Evolutionary conservation across 1,139 yeast species (phyloP), one percentile per base, ranked within the genome.

Genomic region (Protomyces inouyei): DNA sequence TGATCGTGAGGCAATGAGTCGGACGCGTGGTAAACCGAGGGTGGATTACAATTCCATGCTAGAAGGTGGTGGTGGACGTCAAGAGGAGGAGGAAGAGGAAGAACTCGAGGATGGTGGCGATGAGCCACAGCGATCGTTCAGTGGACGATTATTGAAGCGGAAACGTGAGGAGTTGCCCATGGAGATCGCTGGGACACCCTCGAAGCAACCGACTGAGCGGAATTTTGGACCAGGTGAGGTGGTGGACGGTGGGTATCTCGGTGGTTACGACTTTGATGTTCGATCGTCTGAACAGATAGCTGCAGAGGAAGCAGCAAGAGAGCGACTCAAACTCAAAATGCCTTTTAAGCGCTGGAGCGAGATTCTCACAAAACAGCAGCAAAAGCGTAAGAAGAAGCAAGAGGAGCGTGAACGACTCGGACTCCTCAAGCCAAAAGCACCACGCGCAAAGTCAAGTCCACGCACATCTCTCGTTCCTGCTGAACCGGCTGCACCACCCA

Each of bases 11-110:
- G 14, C 18, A 3, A 16, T 28, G 4, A 73, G 76, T 16, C 72
- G 79, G 16, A 75, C 79, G 1, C 69, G 79, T 3, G 75, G 77
- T 2, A 72, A 70, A 45, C 25, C 48, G 14, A 68, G 74, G n/a
- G 72, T 77, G 46, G 74, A 76, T 63, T 77, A 77, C 55, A 57
- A 60, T 64, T 69, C 70, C 35, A 57, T 53, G 52, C 54, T 66
- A 3, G 55, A 55, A 35, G 67, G 67, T 28, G 25, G 48, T 18
- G 12, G 12, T 16, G 25, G 12, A 6, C 67, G 66, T 18, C 70
- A 68, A 40, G 65, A 73, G 65, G 69, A 73, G 67, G 70, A 68
- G 1, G 68, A 60, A 46, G 66, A 59, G 4, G 53, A 43, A 16
- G 56, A 25, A 16, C 23, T 38, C 4, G 43, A 16, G 16, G n/a